These are phyloP conservation scores for Trametes cubensis DNA, from an alignment of 768 basidiomycete genomes.

Conservation along the genomic window DNA sequence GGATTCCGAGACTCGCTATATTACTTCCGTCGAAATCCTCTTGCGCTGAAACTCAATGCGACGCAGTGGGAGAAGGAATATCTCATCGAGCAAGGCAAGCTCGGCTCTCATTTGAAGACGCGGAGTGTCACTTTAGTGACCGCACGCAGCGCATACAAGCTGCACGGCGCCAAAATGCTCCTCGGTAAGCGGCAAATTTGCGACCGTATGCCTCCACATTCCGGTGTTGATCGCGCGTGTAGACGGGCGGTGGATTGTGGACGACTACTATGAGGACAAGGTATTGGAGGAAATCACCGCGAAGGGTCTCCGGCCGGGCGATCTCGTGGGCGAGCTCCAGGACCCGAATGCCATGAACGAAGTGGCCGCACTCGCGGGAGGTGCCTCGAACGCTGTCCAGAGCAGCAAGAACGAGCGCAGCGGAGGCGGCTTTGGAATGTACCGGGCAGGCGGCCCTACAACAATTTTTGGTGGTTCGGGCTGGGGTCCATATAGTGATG, in stretches of 20 bases:
- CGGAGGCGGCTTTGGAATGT: constrained; percentile 65
- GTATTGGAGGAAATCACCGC: constrained; percentile 73
- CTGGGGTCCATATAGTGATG: constrained; percentile 86
- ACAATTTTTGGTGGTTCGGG: constrained; percentile 88
- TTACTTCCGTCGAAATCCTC: constrained; percentile 90
- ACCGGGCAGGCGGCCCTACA: constrained; percentile 90
- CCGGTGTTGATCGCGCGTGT: neutral
- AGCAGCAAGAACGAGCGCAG: constrained; percentile 53
- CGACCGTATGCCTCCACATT: no score
- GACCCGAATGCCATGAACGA: constrained; percentile 60
- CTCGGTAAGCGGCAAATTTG: constrained; percentile 54
- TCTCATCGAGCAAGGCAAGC: constrained; percentile 84
- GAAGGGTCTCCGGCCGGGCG: constrained; percentile 82
- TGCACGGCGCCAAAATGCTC: constrained; percentile 91
- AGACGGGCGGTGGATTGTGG: constrained; percentile 93
- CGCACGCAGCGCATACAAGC: constrained; percentile 89
- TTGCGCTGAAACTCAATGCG: constrained; percentile 89
- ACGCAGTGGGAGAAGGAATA: constrained; percentile 90
- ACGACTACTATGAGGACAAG: constrained; percentile 95
- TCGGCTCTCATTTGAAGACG: constrained; percentile 86
- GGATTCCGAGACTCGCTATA: constrained; percentile 98
- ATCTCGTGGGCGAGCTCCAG: constrained; percentile 80
- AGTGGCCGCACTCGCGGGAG: constrained; percentile 44
- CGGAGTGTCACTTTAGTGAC: constrained; percentile 93
- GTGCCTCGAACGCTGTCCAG: constrained; percentile 35